Evolutionary conservation across 2,329 filamentous ascomycete species (phyloP), one percentile per base, ranked within the genome.

Genomic region (Talaromyces sp.): DNA sequence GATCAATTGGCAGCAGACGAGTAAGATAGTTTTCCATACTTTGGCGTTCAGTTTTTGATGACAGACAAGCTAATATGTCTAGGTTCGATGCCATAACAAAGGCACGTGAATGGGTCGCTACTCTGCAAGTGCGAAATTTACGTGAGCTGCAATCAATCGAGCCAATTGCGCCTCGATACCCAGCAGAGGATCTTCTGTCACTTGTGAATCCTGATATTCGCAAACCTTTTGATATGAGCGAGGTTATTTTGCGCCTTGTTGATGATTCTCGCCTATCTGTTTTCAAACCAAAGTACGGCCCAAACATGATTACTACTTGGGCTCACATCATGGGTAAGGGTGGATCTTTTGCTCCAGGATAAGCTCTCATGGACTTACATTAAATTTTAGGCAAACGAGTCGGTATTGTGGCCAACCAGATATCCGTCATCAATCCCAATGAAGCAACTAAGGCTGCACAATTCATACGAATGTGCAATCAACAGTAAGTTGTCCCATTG

Each of bases 391-490:
- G 72, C 2, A 66, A 68, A 24, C 63, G 56, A 0, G 65, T 74
- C 16, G 75, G 74, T 1, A 75, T 77, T 24, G 63, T 77, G 1
- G 74, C 71, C 3, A 77, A 77, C 36, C 74, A 76, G 49, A 64
- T 65, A 1, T 69, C 75, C 0, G 69, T 77, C 10, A 77, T 77
- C 29, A 66, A 74, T 16, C 63, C 70, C 0, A 64, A 69, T 16
- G 76, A 79, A 51, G 74, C 76, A 0, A 57, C 57, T 7, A 78
- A 79, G 55, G 68, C 62, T 3, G 68, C 75, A 1, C 73, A 77
- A 19, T 79, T 79, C 51, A 75, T 78, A 47, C 70, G 73, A 0
- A 61, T 75, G 10, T 78, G 75, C 53, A 78, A 78, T 47, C 75
- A 78, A 54, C 60, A 72, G 69, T 75, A 65, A 45, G 67, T 33